Base-by-base conservation (phyloP, 139 green algal species). In the Protoeuglena noctilucae region DNA sequence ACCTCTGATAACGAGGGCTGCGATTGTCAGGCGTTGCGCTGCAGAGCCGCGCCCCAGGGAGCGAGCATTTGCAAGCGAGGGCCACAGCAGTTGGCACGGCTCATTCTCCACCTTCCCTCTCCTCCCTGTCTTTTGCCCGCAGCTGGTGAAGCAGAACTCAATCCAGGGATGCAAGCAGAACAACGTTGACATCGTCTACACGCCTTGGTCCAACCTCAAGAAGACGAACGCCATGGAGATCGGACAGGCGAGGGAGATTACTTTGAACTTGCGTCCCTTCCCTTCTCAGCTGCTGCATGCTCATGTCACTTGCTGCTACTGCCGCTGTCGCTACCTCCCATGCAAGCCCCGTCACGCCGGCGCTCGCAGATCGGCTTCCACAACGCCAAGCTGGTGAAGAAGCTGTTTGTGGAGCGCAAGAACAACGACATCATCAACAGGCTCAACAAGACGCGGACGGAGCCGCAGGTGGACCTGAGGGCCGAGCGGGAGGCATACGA, bases 61-160 rank as follows among this genome's bases (percentile, higher is more conserved):
- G n/a, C n/a, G n/a, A n/a, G n/a, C n/a, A n/a, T n/a, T n/a, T n/a
- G n/a, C n/a, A n/a, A n/a, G n/a, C n/a, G n/a, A n/a, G n/a, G n/a
- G n/a, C n/a, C n/a, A n/a, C n/a, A n/a, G n/a, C n/a, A n/a, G n/a
- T n/a, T n/a, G n/a, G n/a, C n/a, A n/a, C n/a, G n/a, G n/a, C n/a
- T n/a, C n/a, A n/a, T n/a, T n/a, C n/a, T n/a, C n/a, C n/a, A n/a
- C n/a, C n/a, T n/a, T n/a, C n/a, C n/a, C n/a, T n/a, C n/a, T n/a
- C n/a, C n/a, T n/a, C n/a, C n/a, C n/a, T n/a, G n/a, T n/a, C n/a
- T n/a, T n/a, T 12, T 16, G 12, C 12, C 16, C 16, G 57, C 65
- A 73, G 57, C 73, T 98, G 29, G 86, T 96, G 19, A 98, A 98
- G 70, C 74, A 81, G 40, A 96, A 96, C 74, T 90, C 75, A 39